Conservation (phyloP, 2,329 filamentous ascomycete species). For the Fusarium marasasianum region DNA sequence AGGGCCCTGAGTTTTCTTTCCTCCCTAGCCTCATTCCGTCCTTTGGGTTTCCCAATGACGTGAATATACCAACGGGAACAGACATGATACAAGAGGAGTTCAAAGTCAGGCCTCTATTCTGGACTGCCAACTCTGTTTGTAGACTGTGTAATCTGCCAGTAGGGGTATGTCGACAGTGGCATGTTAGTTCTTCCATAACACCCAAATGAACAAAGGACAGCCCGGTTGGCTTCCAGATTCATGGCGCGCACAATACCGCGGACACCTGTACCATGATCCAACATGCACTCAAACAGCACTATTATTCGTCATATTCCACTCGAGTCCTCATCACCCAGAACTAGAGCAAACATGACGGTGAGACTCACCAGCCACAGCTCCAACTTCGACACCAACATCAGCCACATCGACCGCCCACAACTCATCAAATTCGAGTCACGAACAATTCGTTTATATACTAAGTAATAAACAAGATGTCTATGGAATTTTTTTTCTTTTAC, state of each 20-base stretch:
- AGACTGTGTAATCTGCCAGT: neutral
- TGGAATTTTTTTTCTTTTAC: conserved; percentile 40
- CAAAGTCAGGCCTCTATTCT: neutral
- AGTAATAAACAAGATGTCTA: conserved; percentile 21
- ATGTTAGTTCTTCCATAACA: neutral
- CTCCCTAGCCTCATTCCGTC: neutral
- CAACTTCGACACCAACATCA: neutral
- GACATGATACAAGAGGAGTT: neutral
- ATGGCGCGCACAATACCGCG: neutral
- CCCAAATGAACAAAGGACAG: neutral
- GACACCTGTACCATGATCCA: neutral
- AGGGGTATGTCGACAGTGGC: neutral
- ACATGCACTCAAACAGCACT: neutral
- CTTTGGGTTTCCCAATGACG: neutral
- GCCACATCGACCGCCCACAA: conserved; percentile 21
- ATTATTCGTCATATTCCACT: neutral
- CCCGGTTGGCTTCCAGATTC: neutral
- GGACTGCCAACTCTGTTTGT: neutral
- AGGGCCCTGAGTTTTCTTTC: neutral
- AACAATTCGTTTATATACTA: neutral
- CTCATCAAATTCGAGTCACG: neutral
- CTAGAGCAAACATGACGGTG: neutral
- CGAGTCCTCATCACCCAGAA: neutral
- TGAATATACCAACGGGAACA: neutral
- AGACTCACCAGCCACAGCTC: conserved; percentile 18